phyloP scores from a whole-genome alignment of 768 basidiomycete species.

The Mrakia blollopis region DNA sequence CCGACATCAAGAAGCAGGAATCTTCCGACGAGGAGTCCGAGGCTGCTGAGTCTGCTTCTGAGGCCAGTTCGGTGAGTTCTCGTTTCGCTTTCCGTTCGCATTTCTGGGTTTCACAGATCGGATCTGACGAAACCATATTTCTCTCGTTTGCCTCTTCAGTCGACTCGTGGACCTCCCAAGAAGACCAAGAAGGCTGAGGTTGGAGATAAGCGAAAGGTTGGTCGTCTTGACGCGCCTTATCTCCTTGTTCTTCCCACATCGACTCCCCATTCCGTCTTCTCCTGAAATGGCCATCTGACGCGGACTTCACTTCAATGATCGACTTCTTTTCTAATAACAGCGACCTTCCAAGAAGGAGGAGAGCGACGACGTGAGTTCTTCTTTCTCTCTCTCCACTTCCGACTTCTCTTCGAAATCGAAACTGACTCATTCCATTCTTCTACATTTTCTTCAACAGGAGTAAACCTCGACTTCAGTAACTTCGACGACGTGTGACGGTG shows the following conservation, averaged over 20 bases:
- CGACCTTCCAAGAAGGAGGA: background rate
- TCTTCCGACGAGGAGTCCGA: background rate
- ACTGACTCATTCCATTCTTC: too few relatives aligned
- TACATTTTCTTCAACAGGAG: too few relatives aligned
- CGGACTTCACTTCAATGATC: too few relatives aligned
- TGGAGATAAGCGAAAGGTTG: conserved; percentile 8
- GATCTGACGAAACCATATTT: background rate
- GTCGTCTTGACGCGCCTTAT: background rate
- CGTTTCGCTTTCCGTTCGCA: background rate
- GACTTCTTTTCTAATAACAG: background rate
- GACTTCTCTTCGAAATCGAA: too few relatives aligned
- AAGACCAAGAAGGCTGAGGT: background rate
- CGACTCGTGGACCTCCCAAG: background rate
- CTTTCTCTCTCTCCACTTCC: background rate
- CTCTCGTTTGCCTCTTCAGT: background rate
- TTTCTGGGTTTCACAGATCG: background rate
- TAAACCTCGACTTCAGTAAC: too few relatives aligned
- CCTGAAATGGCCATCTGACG: too few relatives aligned
- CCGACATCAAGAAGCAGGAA: background rate
- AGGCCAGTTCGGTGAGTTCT: background rate
- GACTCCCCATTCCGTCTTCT: background rate
- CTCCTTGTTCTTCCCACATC: background rate
- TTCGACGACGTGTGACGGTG: too few relatives aligned
- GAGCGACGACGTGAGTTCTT: background rate
- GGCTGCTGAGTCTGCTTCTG: background rate